Evolutionary conservation across 371 early-diverging fungal genomes (phyloP), one percentile per base, ranked within the genome.

Genomic region (Blastocladiella emersonii): DNA sequence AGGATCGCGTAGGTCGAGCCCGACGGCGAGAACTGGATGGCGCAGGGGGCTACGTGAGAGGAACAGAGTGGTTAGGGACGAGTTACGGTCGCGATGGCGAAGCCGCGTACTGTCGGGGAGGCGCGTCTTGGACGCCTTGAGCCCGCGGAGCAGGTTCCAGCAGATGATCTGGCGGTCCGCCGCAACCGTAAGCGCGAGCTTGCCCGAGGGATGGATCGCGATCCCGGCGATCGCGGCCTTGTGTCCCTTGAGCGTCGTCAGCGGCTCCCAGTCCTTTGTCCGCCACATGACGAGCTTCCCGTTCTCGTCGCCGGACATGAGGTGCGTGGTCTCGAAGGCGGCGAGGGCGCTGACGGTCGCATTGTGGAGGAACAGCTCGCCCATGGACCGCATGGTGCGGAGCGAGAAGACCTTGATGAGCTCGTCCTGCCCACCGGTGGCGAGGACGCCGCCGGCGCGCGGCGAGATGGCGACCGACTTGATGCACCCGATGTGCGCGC

Each of bases 381-480:
- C 98, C 48, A 91, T 74, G 69, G 95, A 95, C 66, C 90, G 90
- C 61, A 89, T 84, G 41, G 80, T 82, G 66, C 84, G 86, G 13
- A 95, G 75, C 69, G 95, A 91, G 69, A 91, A 96, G 41, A 98
- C 66, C 57, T 85, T 83, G 71, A 61, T 39, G n/a, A 35, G 12
- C 74, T 98, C 98, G 71, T 98, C 98, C 10, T 92, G 86, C 68
- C 93, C 90, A 21, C 98, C 98, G 1, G 98, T 91, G 3, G 95
- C 95, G 66, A 98, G 76, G 65, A 77, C 86, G 59, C 86, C 78
- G 23, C 84, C 82, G 34, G 88, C 85, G 12, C 19, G 8, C 21
- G 67, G 13, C 51, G 67, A 64, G 35, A 85, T 74, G 12, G 89
- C 83, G 34, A 92, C 79, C 23, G 91, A 78, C 64, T 91, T 92